Evolutionary conservation across 805 yeast genomes (phyloP).

Genomic region (Suhomyces canberraensis): DNA sequence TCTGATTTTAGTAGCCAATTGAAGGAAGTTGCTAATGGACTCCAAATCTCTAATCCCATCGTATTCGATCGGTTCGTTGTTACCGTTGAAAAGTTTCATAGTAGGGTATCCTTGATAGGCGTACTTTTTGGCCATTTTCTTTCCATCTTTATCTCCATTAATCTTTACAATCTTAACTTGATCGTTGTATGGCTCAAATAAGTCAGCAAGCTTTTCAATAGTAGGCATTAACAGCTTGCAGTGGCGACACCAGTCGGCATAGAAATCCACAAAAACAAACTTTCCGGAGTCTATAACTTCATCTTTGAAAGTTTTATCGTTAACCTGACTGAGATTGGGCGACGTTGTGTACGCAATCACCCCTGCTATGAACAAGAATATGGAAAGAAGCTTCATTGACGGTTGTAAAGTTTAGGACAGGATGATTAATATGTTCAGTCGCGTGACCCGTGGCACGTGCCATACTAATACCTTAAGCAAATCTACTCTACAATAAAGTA

Average conservation of each 20-base stretch:
- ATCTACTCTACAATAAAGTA: not conserved
- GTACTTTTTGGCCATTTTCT: conserved; percentile 47
- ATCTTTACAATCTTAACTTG: conserved; percentile 50
- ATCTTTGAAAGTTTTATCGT: conserved; percentile 51
- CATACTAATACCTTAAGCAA: too few species aligned
- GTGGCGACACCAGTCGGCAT: conserved; percentile 73
- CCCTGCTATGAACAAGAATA: conserved; percentile 1
- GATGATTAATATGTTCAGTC: too few species aligned
- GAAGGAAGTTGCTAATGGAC: conserved; percentile 51
- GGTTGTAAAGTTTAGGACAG: too few species aligned
- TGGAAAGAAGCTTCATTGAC: conserved; percentile 5
- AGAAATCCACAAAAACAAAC: conserved; percentile 45
- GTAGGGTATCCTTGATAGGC: conserved; percentile 66
- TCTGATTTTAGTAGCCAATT: conserved; percentile 30
- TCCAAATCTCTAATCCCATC: conserved; percentile 53
- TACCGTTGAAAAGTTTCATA: conserved; percentile 54
- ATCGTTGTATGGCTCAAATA: conserved; percentile 26
- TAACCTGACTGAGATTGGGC: conserved; percentile 39
- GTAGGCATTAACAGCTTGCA: conserved; percentile 56
- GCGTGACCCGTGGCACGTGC: too few species aligned
- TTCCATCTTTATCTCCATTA: conserved; percentile 57
- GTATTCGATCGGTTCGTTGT: conserved; percentile 50
- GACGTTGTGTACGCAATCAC: conserved; percentile 11
- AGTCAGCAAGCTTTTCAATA: conserved; percentile 30
- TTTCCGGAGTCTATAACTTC: conserved; percentile 54